Base-by-base conservation (phyloP, 2,329 filamentous ascomycete genomes). In the Sarocladium strictum region DNA sequence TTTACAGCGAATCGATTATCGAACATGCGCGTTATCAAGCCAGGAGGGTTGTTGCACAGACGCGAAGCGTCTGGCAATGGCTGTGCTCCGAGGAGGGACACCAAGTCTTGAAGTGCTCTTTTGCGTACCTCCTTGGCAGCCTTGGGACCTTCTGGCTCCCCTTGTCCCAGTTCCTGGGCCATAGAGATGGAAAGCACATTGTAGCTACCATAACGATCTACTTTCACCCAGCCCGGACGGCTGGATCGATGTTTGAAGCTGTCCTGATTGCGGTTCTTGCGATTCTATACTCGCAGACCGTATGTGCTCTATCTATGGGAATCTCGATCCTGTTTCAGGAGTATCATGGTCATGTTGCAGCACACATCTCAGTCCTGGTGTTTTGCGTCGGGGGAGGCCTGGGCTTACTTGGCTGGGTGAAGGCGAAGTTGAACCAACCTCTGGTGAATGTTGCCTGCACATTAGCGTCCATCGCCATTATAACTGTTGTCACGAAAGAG, bases 191-290 rank as follows among this genome's bases (percentile, higher is more conserved):
- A 52, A 97, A 97, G 66, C 93, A 97, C 70, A 86, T 96, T 65
- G 90, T 96, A 53, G 91, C 91, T 29, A 97, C 93, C 2, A 84
- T 97, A 56, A 95, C 90, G 1, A 92, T 97, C 11, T 97, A 96
- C 65, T 97, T 97, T 64, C 91, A 97, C 67, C 91, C 93, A 3
- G 89, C 90, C 5, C 80, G 93, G 56, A 90, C 90, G 17, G 82
- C 86, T 24, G 93, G 93, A 1, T 94, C 89, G 60, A 96, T 97
- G 90, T 80, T 90, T 56, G 89, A 96, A 69, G 92, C 91, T 2
- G 81, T 87, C 11, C 72, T 92, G 32, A 84, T 94, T 56, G 89
- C 90, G 5, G 72, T 89, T 35, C 76, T 87, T 32, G 92, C 91
- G 1, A 89, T 96, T 57, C 70, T 85, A 35, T 97, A 96, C 53